Percentiles rank a stretch among this genome's conserved stretches.
Evolutionary conservation across 345 rosid genomes (phyloP).

Genomic region (Ailanthus altissimus): DNA sequence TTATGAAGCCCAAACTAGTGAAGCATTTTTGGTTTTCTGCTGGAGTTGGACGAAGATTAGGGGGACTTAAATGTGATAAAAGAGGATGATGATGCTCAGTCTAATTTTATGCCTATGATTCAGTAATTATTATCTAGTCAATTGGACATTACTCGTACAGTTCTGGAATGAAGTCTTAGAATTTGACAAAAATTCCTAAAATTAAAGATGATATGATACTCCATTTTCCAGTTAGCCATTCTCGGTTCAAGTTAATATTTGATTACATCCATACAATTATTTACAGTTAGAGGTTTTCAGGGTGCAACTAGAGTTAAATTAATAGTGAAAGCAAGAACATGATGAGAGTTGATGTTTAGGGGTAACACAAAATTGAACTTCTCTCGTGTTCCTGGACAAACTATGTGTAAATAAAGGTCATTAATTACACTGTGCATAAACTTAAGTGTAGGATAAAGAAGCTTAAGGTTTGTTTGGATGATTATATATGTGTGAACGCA

Average conservation of each 20-base stretch:
- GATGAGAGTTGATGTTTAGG: conserved; percentile 1
- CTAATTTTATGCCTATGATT: neutral
- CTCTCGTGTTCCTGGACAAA: neutral
- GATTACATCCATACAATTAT: neutral
- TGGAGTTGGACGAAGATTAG: neutral
- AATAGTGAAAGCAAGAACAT: neutral
- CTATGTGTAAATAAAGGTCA: neutral
- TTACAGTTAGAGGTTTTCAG: neutral
- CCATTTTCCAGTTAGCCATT: neutral
- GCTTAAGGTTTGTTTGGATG: neutral
- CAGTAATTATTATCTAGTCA: neutral
- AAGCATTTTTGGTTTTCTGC: neutral
- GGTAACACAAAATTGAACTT: neutral
- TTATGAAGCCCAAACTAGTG: no score
- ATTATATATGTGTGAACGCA: neutral
- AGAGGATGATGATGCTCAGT: neutral
- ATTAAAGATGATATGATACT: neutral
- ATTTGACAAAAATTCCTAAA: neutral
- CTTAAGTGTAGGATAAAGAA: neutral
- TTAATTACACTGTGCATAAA: neutral
- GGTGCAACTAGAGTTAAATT: neutral
- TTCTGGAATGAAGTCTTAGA: neutral
- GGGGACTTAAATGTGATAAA: neutral
- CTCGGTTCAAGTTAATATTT: neutral
- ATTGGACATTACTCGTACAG: neutral